A percentile compares a stretch with the other conserved stretches of the same genome.
phyloP scores from a whole-genome alignment of 352 stramenopile species.

The Phytopythium cucurbitacearum region DNA sequence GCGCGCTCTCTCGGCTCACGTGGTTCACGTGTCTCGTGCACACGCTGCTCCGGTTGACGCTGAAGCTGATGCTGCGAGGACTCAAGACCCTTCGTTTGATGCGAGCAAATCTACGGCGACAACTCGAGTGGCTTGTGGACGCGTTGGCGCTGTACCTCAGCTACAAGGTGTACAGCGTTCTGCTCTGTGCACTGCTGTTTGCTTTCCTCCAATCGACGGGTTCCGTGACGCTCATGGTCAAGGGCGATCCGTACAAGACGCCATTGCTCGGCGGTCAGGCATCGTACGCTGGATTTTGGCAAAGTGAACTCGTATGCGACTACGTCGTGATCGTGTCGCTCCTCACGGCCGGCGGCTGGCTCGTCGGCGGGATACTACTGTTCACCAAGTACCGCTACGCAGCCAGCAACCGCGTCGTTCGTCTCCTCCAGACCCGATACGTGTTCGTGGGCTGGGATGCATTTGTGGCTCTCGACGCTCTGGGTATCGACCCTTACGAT shows the following conservation, averaged over 20 bases:
- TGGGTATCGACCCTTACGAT: constrained; percentile 35
- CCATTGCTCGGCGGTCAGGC: constrained; percentile 25
- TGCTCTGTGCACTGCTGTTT: constrained; percentile 25
- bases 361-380: constrained; percentile 13
- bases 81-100: constrained; percentile 82
- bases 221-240: constrained; percentile 29
- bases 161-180: constrained; percentile 44
- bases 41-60: constrained; percentile 9
- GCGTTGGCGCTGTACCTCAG: constrained; percentile 25
- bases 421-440: constrained; percentile 30
- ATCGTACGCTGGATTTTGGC: constrained; percentile 33
- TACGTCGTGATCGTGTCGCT: constrained; percentile 23
- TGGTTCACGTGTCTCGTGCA: constrained; percentile 33
- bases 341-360: constrained; percentile 11
- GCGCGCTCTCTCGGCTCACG: constrained; percentile 25
- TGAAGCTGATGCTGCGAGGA: constrained; percentile 26
- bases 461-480: constrained; percentile 23
- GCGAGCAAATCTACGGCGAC: constrained; percentile 6
- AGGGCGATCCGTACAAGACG: constrained; percentile 12
- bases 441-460: constrained; percentile 40
- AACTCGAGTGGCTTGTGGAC: constrained; percentile 29
- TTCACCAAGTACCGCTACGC: constrained; percentile 22
- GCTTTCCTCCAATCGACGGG: constrained; percentile 15
- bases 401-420: constrained; percentile 22
- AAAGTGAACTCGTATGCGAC: constrained; percentile 41